Percentiles rank a stretch among this genome's conserved stretches.
Conservation (phyloP, 2,329 filamentous ascomycete genomes). For the Dryadomyces sulphureus region DNA sequence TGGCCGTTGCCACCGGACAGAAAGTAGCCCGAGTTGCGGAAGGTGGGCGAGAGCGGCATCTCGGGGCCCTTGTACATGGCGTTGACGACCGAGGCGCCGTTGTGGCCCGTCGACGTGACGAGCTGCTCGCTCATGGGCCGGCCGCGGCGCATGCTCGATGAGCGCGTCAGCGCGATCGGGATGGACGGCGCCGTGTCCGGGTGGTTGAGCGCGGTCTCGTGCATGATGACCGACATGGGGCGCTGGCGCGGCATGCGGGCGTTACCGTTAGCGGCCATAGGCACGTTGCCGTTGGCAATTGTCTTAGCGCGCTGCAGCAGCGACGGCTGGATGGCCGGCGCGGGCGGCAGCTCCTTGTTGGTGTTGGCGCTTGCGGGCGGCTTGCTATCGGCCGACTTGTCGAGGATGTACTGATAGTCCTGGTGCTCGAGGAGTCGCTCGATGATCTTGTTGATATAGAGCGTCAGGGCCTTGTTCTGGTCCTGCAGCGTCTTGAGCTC, state of each 20-base stretch:
- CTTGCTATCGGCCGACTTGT: slow-evolving; percentile 56
- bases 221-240: slow-evolving; percentile 43
- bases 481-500: slow-evolving; percentile 74
- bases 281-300: slow-evolving; percentile 35
- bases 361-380: slow-evolving; percentile 42
- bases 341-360: slow-evolving; percentile 79
- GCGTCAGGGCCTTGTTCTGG: slow-evolving; percentile 89
- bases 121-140: slow-evolving; percentile 48
- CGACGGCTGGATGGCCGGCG: slow-evolving; percentile 26
- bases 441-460: slow-evolving; percentile 99
- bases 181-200: slow-evolving; percentile 64
- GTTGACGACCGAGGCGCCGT: slow-evolving; percentile 54
- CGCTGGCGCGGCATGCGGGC: slow-evolving; percentile 25
- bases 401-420: slow-evolving; percentile 86
- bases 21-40: slow-evolving; percentile 49
- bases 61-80: slow-evolving; percentile 75
- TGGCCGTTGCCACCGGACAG: slow-evolving; percentile 16
- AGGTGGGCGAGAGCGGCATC: slow-evolving; percentile 43
- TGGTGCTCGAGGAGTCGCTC: slow-evolving; percentile 86
- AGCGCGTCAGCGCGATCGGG: slow-evolving; percentile 46
- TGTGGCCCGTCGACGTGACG: slow-evolving; percentile 28
- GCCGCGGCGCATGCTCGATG: slow-evolving; percentile 34
- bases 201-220: slow-evolving; percentile 34
- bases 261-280: slow-evolving; percentile 5
- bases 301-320: slow-evolving; percentile 48